Base-by-base conservation (phyloP, 2,329 filamentous ascomycete genomes). In the Parafenestella ontariensis region DNA sequence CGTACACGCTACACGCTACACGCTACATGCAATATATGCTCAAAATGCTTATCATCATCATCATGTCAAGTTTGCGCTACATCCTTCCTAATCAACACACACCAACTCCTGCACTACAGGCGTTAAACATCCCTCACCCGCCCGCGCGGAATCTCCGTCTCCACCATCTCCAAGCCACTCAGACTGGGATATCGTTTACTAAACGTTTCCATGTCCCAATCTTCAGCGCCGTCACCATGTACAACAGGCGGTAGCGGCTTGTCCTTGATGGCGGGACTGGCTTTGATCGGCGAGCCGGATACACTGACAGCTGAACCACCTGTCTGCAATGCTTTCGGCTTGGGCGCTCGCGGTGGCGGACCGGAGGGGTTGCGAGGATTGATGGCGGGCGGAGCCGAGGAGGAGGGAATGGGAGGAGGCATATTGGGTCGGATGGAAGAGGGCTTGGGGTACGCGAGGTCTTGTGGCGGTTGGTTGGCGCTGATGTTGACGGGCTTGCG, bases 121-220 rank as follows among this genome's bases (percentile, higher is more conserved):
- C 39, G 23, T 36, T 46, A 65, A 3, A 72, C 53, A 50, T 71
- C 66, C 46, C 70, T 57, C 1, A 66, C 59, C 17, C 41, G 57
- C 46, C 63, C 46, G 9, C 49, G 51, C 5, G 71, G 71, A 53
- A 77, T 75, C 61, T 85, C 89, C 56, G 87, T 85, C 77, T 95
- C 90, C n/a, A 92, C 89, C 87, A 94, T 90, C 78, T 97, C 93
- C 64, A 97, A 85, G 9, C 91, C 85, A 51, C 87, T 88, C 54
- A 98, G 78, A 71, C 90, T 96, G 0, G 94, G 94, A 76, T 92
- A 97, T 54, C 92, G 83, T 76, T 92, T 92, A 56, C 88, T 89
- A 73, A 98, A 97, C 70, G 91, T 84, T 20, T 78, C 77, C 58
- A 74, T 57, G 55, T 88, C 85, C 81, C 83, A 85, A 52, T 87